Conservation (phyloP, 768 basidiomycete species). For the Rossbeevera mucosa region DNA sequence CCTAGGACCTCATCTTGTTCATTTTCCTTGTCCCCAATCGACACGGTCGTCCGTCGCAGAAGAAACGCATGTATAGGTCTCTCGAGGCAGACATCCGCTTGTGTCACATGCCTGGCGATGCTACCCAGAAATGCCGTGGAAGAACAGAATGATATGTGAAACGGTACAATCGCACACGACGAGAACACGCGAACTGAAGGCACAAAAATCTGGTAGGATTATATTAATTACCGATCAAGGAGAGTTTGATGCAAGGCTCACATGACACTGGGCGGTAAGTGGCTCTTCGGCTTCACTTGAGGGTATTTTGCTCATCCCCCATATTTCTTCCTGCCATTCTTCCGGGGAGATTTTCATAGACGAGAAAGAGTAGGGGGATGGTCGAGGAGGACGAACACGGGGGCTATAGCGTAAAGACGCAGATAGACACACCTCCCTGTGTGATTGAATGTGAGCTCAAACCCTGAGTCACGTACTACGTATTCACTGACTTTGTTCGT, state of each 20-base stretch:
- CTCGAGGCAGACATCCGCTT: conserved; percentile 9
- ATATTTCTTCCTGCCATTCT: conserved; percentile 33
- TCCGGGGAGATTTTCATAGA: conserved; percentile 27
- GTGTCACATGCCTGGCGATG: conserved; percentile 6
- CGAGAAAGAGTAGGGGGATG: conserved; percentile 21
- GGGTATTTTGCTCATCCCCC: conserved; percentile 21
- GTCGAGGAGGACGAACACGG: conserved; percentile 30
- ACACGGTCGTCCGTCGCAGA: conserved; percentile 48
- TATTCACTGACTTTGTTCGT: conserved; percentile 19
- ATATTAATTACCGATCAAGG: neutral
- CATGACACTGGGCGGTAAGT: conserved; percentile 28
- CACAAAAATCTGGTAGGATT: conserved; percentile 48
- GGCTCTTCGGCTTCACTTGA: conserved; percentile 4
- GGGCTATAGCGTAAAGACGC: conserved; percentile 27
- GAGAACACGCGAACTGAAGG: conserved; percentile 58
- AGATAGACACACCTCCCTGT: conserved; percentile 21
- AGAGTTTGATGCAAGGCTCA: conserved; percentile 11
- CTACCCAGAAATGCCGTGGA: conserved; percentile 34
- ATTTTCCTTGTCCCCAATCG: conserved; percentile 20
- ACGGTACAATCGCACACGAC: conserved; percentile 53
- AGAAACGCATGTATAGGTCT: conserved; percentile 47
- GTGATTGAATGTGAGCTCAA: conserved; percentile 2
- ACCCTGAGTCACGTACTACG: neutral
- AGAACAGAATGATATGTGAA: conserved; percentile 60
- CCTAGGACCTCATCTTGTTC: conserved; percentile 37